Percentiles rank a stretch among this genome's conserved stretches.
Conservation (phyloP, 805 yeast genomes). For the Candida ponderosae region DNA sequence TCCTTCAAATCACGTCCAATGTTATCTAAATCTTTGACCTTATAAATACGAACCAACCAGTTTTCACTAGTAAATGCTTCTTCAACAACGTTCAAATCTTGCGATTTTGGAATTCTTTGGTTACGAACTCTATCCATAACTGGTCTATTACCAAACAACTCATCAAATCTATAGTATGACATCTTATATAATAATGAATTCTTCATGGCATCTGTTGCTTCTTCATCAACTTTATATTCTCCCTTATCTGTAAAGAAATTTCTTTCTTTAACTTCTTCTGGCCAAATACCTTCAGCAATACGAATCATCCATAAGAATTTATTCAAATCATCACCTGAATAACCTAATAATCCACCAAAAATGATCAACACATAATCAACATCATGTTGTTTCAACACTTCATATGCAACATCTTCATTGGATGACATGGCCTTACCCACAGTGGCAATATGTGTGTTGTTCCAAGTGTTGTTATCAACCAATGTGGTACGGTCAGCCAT, state of each 20-base stretch:
- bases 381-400: conserved; percentile 82
- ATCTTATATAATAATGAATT: conserved; percentile 90
- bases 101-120: conserved; percentile 59
- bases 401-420: conserved; percentile 79
- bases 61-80: conserved; percentile 94
- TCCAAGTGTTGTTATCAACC: conserved; percentile 99
- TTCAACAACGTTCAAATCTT: conserved; percentile 67
- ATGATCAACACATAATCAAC: conserved; percentile 91
- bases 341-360: conserved; percentile 92
- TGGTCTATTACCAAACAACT: conserved; percentile 49
- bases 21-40: conserved; percentile 81
- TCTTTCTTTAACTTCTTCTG: conserved; percentile 89
- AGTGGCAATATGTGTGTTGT: conserved; percentile 97
- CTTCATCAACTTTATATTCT: conserved; percentile 79
- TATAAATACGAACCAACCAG: conserved; percentile 93
- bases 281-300: conserved; percentile 99
- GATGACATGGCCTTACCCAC: conserved; percentile 98
- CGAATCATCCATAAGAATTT: conserved; percentile 98
- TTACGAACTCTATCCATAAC: conserved; percentile 83
- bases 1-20: conserved; percentile 71
- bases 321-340: conserved; percentile 92
- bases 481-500: conserved; percentile 99
- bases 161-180: conserved; percentile 83
- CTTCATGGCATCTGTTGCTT: conserved; percentile 80
- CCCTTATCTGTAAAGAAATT: conserved; percentile 78